phyloP scores from a whole-genome alignment of 495 filamentous ascomycete species.

The Chaetomium fimeti region DNA sequence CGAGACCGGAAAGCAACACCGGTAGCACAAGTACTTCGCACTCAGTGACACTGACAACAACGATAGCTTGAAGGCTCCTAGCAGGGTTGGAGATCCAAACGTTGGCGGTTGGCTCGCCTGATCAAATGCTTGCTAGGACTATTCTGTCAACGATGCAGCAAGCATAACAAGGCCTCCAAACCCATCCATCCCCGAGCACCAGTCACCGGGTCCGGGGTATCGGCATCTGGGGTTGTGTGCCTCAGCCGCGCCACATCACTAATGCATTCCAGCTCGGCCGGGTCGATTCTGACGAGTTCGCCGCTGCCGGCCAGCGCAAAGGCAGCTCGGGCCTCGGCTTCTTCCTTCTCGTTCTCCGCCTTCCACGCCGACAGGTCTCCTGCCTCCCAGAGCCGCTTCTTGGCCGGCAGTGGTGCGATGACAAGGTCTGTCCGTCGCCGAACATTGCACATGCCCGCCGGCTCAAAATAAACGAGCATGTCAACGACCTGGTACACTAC shows the following conservation, averaged over 20 bases:
- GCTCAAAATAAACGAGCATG: constrained; percentile 49
- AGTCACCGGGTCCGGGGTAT: constrained; percentile 24
- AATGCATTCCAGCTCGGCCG: background rate
- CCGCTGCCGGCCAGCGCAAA: constrained; percentile 5
- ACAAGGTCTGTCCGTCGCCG: constrained; percentile 37
- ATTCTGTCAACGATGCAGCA: constrained; percentile 3
- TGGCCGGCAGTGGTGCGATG: constrained; percentile 47
- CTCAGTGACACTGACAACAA: no score
- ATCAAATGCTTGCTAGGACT: background rate
- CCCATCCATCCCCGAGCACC: constrained; percentile 46
- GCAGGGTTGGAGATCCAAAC: no score
- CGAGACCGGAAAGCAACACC: no score
- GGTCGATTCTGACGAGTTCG: constrained; percentile 3
- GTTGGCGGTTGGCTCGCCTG: no score
- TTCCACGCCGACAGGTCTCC: constrained; percentile 28
- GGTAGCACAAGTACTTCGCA: no score
- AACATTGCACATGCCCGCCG: constrained; percentile 40
- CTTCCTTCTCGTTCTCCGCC: background rate
- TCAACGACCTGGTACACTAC: constrained; percentile 46
- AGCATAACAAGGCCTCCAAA: constrained; percentile 10
- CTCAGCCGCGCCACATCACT: background rate
- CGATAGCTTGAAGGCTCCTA: no score
- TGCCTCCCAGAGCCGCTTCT: constrained; percentile 52
- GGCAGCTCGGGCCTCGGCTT: background rate
- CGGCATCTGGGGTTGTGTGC: constrained; percentile 22